Evolutionary conservation across 2,329 filamentous ascomycete species (phyloP).

Genomic region (Ophiostoma pallidulum): DNA sequence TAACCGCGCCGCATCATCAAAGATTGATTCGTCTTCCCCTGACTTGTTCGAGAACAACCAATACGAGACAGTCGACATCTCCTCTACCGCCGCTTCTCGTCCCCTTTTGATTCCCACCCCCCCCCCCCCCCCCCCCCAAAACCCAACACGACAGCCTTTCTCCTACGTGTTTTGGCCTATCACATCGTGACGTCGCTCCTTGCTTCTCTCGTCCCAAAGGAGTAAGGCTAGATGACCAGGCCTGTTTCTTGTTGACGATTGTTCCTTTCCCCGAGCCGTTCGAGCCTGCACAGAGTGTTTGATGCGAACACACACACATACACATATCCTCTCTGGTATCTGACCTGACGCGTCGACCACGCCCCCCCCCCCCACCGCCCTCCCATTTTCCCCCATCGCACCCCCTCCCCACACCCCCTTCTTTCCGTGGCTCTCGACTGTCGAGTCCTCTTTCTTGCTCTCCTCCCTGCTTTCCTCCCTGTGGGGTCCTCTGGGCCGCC

Average conservation of each 20-base stretch:
- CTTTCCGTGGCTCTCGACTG: not conserved
- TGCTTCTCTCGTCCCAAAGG: not conserved
- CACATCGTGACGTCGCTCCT: not conserved
- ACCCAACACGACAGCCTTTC: not conserved
- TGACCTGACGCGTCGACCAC: not conserved
- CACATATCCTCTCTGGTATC: not conserved
- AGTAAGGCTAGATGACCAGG: too few species aligned
- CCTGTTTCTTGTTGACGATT: not conserved
- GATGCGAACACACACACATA: not conserved
- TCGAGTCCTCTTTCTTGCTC: conserved; percentile 9
- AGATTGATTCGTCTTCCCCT: too few species aligned
- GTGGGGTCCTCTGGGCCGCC: conserved; percentile 13
- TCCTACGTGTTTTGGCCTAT: not conserved
- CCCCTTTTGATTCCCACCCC: not conserved
- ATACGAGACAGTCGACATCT: too few species aligned
- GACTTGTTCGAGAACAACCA: not conserved
- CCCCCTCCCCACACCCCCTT: conserved; percentile 4
- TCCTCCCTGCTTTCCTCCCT: conserved; percentile 4
- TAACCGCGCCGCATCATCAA: too few species aligned
- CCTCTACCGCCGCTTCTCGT: too few species aligned
- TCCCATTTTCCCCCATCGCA: not conserved
- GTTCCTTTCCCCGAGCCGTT: not conserved
- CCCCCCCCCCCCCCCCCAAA: not conserved
- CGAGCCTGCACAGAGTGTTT: too few species aligned
- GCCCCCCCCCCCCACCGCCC: not conserved